Evolutionary conservation across 2,329 filamentous ascomycete species (phyloP).

Genomic region (Harringtonia lauricola): DNA sequence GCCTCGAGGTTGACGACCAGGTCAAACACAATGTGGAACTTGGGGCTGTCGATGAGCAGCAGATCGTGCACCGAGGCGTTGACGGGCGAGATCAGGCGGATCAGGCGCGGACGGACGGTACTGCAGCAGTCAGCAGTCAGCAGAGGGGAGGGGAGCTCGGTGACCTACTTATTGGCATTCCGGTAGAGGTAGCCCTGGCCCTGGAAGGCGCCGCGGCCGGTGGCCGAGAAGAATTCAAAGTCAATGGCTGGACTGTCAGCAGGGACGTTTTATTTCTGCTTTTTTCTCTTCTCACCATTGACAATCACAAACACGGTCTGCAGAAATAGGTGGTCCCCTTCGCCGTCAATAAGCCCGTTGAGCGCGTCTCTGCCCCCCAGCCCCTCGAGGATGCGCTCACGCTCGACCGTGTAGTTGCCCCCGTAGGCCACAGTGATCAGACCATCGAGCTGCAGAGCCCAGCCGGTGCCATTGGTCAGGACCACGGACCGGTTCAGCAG

Average conservation of each 20-base stretch:
- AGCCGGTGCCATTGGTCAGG: constrained; percentile 19
- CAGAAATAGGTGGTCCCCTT: constrained; percentile 19
- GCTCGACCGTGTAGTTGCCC: constrained; percentile 17
- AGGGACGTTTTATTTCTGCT: no score
- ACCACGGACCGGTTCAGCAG: constrained; percentile 16
- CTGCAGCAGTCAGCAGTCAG: background rate
- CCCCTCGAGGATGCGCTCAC: constrained; percentile 19
- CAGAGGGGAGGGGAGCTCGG: background rate
- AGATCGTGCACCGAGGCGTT: constrained; percentile 37
- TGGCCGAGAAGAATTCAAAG: constrained; percentile 32
- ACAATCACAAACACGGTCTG: constrained; percentile 19
- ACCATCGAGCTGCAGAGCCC: constrained; percentile 22
- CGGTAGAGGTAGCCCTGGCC: constrained; percentile 35
- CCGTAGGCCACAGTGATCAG: constrained; percentile 20
- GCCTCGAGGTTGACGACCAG: constrained; percentile 23
- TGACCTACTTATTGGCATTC: constrained; percentile 6
- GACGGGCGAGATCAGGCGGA: constrained; percentile 28
- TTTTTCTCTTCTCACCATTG: constrained; percentile 15
- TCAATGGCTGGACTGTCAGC: constrained; percentile 19
- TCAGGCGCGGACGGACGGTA: constrained; percentile 27
- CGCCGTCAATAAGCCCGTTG: constrained; percentile 21
- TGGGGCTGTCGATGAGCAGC: constrained; percentile 28
- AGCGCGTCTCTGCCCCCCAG: constrained; percentile 16
- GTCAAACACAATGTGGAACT: constrained; percentile 25
- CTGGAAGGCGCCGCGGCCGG: constrained; percentile 33